Conservation (phyloP, 2,329 filamentous ascomycete species). For the Tolypocladium cylindrosporum region DNA sequence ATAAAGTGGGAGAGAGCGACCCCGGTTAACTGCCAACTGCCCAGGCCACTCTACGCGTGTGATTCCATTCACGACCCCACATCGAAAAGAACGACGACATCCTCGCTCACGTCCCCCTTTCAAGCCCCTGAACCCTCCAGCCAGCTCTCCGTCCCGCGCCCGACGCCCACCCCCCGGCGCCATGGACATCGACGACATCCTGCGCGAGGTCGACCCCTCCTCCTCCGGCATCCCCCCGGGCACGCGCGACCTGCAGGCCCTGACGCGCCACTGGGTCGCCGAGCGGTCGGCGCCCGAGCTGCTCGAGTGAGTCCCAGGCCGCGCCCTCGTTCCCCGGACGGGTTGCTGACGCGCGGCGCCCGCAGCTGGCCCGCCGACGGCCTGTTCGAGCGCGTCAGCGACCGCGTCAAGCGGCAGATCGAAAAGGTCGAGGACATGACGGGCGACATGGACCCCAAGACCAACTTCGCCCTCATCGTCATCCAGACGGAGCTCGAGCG, state of each 20-base stretch:
- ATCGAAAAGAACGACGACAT: not conserved
- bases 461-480: conserved; percentile 88
- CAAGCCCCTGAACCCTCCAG: not conserved
- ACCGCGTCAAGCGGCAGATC: conserved; percentile 59
- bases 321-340: not conserved
- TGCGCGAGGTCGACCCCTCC: conserved; percentile 59
- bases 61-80: not conserved
- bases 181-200: conserved; percentile 76
- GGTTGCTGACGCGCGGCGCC: not conserved
- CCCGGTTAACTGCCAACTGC: not conserved
- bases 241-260: conserved; percentile 70
- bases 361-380: conserved; percentile 56
- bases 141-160: not conserved
- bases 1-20: not conserved
- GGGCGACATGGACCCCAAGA: conserved; percentile 76
- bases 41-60: not conserved
- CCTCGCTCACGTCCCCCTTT: not conserved
- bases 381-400: conserved; percentile 74
- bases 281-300: conserved; percentile 85
- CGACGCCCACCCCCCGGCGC: not conserved
- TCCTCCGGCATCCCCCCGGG: conserved; percentile 44
- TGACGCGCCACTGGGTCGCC: conserved; percentile 88
- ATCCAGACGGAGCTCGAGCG: conserved; percentile 93
- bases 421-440: conserved; percentile 67
- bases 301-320: conserved; percentile 50